These are phyloP conservation scores for Linderniella brevidens DNA, from an alignment of 257 asterid species.

Conservation along the genomic window DNA sequence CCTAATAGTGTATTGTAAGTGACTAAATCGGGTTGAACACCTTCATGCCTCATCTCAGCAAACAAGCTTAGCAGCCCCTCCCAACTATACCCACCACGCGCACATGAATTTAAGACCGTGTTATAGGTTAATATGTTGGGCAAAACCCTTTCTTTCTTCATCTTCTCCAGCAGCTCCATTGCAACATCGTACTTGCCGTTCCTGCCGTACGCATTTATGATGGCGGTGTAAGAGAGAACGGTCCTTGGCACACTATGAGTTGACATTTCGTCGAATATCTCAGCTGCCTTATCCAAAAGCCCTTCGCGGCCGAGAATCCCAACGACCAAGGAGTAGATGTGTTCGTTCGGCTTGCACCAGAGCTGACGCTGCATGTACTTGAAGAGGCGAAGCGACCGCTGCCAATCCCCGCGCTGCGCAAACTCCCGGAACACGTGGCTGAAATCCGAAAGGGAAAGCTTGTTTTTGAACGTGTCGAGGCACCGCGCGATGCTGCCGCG, in stretches of 20 bases:
- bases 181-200: slow-evolving; percentile 73
- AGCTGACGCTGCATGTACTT: slow-evolving; percentile 94
- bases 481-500: slow-evolving; percentile 98
- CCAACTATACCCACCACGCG: slow-evolving; percentile 90
- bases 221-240: slow-evolving; percentile 66
- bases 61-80: slow-evolving; percentile 86
- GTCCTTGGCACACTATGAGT: slow-evolving; percentile 39
- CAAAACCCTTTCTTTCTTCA: slow-evolving; percentile 61
- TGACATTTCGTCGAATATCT: slow-evolving; percentile 79
- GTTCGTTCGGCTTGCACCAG: slow-evolving; percentile 95
- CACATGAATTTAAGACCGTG: slow-evolving; percentile 74
- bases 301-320: slow-evolving; percentile 84
- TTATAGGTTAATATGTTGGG: slow-evolving; percentile 87
- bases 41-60: slow-evolving; percentile 94
- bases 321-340: slow-evolving; percentile 57
- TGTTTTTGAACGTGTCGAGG: slow-evolving; percentile 70
- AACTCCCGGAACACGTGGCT: slow-evolving; percentile 67
- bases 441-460: slow-evolving; percentile 83
- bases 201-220: slow-evolving; percentile 79
- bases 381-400: slow-evolving; percentile 84
- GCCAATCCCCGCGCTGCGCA: slow-evolving; percentile 90
- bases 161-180: slow-evolving; percentile 41
- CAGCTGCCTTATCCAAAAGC: slow-evolving; percentile 66
- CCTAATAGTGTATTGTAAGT: slow-evolving; percentile 75
- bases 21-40: slow-evolving; percentile 87